Conservation (phyloP, 179 eudicot species). For the Vitellaria paradoxa region DNA sequence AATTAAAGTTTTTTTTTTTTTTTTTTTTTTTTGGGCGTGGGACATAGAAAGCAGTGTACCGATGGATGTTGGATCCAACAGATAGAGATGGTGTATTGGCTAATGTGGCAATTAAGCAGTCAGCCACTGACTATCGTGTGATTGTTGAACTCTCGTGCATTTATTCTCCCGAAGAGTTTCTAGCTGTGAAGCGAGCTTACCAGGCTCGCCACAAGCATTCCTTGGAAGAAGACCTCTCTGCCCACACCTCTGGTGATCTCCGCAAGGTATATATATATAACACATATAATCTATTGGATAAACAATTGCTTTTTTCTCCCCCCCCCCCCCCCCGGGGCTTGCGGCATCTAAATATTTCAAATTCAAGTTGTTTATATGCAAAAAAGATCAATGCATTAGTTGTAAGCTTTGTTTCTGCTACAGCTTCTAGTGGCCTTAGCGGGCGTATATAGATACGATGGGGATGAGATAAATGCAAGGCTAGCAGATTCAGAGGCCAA, state of each 20-base stretch:
- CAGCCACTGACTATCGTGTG: conserved; percentile 40
- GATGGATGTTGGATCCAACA: conserved; percentile 71
- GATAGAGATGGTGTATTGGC: conserved; percentile 73
- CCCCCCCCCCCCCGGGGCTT: too few relatives aligned
- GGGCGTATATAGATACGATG: conserved; percentile 64
- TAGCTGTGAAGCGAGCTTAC: conserved; percentile 64
- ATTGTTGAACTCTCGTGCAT: conserved; percentile 58
- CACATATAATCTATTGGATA: neutral
- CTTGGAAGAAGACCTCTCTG: conserved; percentile 73
- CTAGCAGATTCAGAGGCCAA: conserved; percentile 66
- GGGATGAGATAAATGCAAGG: conserved; percentile 48
- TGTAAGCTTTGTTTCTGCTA: conserved; percentile 8
- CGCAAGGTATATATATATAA: conserved; percentile 44
- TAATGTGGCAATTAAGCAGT: conserved; percentile 49
- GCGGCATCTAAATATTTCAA: neutral
- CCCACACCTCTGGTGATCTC: conserved; percentile 50
- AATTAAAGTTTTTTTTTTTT: neutral
- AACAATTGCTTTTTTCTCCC: neutral
- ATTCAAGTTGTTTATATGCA: too few relatives aligned
- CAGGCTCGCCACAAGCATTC: conserved; percentile 61
- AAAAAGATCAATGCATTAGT: too few relatives aligned
- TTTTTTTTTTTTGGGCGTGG: neutral
- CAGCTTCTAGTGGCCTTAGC: conserved; percentile 73
- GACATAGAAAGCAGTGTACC: conserved; percentile 57
- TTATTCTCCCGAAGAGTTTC: conserved; percentile 53